Conservation (phyloP, 495 filamentous ascomycete genomes). For the Niebla homalea region DNA sequence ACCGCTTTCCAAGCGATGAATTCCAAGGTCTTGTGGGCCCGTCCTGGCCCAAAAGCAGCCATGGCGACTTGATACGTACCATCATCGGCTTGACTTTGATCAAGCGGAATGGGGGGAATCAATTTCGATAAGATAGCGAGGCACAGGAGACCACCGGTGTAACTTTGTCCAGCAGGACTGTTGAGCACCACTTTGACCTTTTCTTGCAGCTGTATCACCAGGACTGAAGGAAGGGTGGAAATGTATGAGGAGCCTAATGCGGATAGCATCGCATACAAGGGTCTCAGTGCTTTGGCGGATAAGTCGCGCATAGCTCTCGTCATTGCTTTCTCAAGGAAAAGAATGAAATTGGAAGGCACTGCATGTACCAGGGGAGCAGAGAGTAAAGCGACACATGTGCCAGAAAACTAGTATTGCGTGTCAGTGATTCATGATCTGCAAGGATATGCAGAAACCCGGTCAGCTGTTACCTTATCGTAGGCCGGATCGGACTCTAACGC, state of each 20-base stretch:
- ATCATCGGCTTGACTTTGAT: background rate
- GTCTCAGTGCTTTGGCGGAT: conserved; percentile 29
- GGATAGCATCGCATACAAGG: conserved; percentile 28
- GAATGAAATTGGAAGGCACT: conserved; percentile 27
- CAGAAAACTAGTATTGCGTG: conserved; percentile 21
- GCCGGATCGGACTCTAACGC: conserved; percentile 16
- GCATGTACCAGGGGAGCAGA: conserved; percentile 27
- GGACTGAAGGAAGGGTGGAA: conserved; percentile 24
- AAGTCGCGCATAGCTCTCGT: conserved; percentile 22
- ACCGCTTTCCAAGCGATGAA: conserved; percentile 35
- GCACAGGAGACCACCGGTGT: conserved; percentile 35
- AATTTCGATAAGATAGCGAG: conserved; percentile 36
- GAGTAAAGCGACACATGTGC: conserved; percentile 29
- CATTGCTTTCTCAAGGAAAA: conserved; percentile 30
- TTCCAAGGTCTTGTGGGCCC: conserved; percentile 40
- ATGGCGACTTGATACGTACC: conserved; percentile 23
- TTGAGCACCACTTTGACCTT: conserved; percentile 34
- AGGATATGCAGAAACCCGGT: background rate
- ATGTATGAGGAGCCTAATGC: conserved; percentile 22
- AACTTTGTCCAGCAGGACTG: conserved; percentile 32
- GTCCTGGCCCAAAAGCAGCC: conserved; percentile 37
- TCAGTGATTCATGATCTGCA: background rate
- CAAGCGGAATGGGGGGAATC: conserved; percentile 8
- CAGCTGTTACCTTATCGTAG: conserved; percentile 23
- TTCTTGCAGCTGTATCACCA: conserved; percentile 31